A percentile compares a stretch with the other conserved stretches of the same genome.
These are phyloP conservation scores for Eucalyptus melliodora DNA, from an alignment of 345 rosid genomes.

Conservation along the genomic window DNA sequence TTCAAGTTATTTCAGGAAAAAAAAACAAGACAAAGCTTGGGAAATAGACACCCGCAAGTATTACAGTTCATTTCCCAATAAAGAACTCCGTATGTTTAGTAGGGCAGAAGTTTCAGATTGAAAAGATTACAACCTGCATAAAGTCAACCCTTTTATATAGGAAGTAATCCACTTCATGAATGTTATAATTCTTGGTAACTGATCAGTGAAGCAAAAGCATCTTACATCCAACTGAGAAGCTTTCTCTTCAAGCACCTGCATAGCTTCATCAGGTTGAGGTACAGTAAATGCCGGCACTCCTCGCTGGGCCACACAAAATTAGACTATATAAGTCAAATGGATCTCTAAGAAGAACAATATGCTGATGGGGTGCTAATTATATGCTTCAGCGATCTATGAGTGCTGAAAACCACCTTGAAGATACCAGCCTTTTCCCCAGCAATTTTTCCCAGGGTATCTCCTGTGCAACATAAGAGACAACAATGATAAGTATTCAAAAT, in stretches of 20 bases:
- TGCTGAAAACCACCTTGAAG: slow-evolving; percentile 54
- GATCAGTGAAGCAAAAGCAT: neutral
- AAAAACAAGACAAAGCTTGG: neutral
- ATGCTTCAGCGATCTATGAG: neutral
- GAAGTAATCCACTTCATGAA: neutral
- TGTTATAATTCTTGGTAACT: neutral
- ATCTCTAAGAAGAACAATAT: neutral
- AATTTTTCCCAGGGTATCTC: slow-evolving; percentile 86
- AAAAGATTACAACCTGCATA: neutral
- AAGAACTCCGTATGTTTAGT: neutral
- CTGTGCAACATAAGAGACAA: slow-evolving; percentile 27
- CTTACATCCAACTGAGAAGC: slow-evolving; percentile 68
- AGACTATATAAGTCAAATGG: neutral
- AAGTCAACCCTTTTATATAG: neutral
- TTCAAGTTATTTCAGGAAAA: neutral
- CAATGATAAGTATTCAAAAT: neutral
- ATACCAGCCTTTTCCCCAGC: slow-evolving; percentile 99
- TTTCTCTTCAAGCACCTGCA: slow-evolving; percentile 73
- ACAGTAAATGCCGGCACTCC: slow-evolving; percentile 90
- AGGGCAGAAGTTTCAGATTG: neutral
- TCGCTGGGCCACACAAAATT: slow-evolving; percentile 22
- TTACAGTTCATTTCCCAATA: neutral
- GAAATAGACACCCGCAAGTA: neutral
- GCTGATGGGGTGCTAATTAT: neutral
- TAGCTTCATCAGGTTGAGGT: slow-evolving; percentile 94